phyloP scores from a whole-genome alignment of 1,284 basidiomycete species.

The Trametes pubescens region DNA sequence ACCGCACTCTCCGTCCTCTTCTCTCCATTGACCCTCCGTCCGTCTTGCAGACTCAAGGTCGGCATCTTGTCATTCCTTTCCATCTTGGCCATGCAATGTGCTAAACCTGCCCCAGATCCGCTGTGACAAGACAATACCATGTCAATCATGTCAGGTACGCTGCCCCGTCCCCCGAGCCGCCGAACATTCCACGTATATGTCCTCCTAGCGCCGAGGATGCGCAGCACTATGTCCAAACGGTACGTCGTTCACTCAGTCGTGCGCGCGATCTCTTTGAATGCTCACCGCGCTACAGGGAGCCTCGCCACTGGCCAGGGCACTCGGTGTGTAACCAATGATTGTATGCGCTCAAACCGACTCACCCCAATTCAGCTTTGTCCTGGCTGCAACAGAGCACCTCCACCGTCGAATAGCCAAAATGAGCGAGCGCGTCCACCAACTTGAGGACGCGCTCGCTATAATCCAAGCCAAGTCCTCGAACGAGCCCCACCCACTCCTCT shows the following conservation, averaged over 20 bases:
- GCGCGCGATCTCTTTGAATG: background rate
- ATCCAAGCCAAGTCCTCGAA: conserved; percentile 49
- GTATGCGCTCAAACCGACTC: background rate
- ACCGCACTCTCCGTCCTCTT: conserved; percentile 36
- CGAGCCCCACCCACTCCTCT: conserved; percentile 69
- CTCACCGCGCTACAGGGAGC: conserved; percentile 36
- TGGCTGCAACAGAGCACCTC: conserved; percentile 79
- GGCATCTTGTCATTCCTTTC: conserved; percentile 3
- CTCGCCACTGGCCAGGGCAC: conserved; percentile 68
- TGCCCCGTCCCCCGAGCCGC: background rate
- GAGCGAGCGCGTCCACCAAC: conserved; percentile 76
- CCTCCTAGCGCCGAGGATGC: conserved; percentile 63
- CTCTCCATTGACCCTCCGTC: conserved; percentile 22
- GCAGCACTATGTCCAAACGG: conserved; percentile 77
- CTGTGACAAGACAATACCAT: conserved; percentile 81
- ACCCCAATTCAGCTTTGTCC: conserved; percentile 61
- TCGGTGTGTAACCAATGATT: conserved; percentile 50
- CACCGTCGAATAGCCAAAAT: conserved; percentile 76
- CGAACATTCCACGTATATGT: conserved; percentile 11
- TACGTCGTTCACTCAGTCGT: conserved; percentile 35
- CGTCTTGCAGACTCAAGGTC: conserved; percentile 39
- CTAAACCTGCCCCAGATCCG: conserved; percentile 55
- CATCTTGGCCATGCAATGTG: conserved; percentile 12
- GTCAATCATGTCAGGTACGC: conserved; percentile 69
- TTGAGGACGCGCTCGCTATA: conserved; percentile 76